Evolutionary conservation across 371 early-diverging fungal species (phyloP), one percentile per base, ranked within the genome.

Genomic region (Apophysomyces trapeziformis): DNA sequence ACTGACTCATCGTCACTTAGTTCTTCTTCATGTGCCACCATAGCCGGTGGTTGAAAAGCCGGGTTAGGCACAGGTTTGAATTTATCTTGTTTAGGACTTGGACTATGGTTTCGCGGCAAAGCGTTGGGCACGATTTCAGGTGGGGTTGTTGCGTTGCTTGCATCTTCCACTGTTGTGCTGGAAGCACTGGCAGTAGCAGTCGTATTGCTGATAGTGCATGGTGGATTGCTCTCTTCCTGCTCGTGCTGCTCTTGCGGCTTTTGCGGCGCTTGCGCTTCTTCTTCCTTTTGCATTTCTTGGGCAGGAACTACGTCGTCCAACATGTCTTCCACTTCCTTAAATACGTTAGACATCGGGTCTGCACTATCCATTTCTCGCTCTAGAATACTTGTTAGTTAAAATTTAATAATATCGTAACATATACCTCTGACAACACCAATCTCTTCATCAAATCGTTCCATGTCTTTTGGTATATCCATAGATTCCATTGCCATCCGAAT

Each of bases 381-480:
- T 54, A 37, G 32, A 45, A 12, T 21, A 21, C 18, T 35, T 45
- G 0, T 44, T 47, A 11, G 4, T 47, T 21, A 37, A 5, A 21
- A 3, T 13, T 14, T 1, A 32, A 38, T 38, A 56, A 8, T 16
- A 41, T 11, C 16, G 9, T n/a, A 4, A 26, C 39, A 57, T 54
- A 38, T 54, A 38, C 39, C 57, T 62, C 36, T 13, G 45, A 35
- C n/a, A 26, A 50, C 21, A n/a, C 54, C 54, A 21, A 50, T 18
- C 9, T 63, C 39, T 18, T 57, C 26, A 7, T 56, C 63, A 56
- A 63, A 63, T 50, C 26, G 50, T 39, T 63, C 38, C 14, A 74
- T 61, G 56, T 74, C 74, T 21, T 70, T 69, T 35, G 63, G 50
- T 16, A 74, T 70, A 43, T 74, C 70, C 38, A 69, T 74, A 6